phyloP scores from a whole-genome alignment of 2,329 filamentous ascomycete species.

The Blumeriella jaapii region DNA sequence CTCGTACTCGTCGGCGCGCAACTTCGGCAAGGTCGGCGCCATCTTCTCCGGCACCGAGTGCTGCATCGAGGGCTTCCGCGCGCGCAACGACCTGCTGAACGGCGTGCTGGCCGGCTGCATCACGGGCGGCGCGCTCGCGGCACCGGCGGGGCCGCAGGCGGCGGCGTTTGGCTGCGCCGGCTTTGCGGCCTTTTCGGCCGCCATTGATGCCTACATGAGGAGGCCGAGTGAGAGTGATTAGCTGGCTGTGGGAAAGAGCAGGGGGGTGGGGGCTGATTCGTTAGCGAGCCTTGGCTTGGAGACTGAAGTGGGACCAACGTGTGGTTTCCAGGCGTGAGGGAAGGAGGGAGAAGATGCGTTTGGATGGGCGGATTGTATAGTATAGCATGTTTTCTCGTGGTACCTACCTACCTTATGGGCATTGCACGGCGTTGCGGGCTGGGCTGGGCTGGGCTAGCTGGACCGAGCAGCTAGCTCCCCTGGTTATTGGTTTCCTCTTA shows the following conservation, averaged over 20 bases:
- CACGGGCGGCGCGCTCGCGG: slow-evolving; percentile 79
- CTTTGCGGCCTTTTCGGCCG: slow-evolving; percentile 85
- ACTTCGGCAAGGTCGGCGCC: slow-evolving; percentile 87
- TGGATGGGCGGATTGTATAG: too few relatives aligned
- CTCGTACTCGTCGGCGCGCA: slow-evolving; percentile 76
- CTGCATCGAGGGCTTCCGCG: slow-evolving; percentile 82
- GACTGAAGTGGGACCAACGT: too few relatives aligned
- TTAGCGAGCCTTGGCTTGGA: too few relatives aligned
- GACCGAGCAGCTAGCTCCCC: too few relatives aligned
- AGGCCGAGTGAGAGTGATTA: slow-evolving; percentile 52
- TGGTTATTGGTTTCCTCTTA: too few relatives aligned
- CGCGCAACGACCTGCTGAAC: slow-evolving; percentile 89
- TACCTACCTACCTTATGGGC: too few relatives aligned
- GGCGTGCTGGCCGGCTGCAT: slow-evolving; percentile 80
- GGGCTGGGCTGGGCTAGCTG: too few relatives aligned
- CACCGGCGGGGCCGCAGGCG: slow-evolving; percentile 80
- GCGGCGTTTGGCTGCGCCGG: slow-evolving; percentile 79
- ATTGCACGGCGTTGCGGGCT: too few relatives aligned
- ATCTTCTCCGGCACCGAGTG: slow-evolving; percentile 91
- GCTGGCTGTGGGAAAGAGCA: slow-evolving; percentile 1
- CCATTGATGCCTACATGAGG: slow-evolving; percentile 86
- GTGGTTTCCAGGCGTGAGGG: too few relatives aligned
- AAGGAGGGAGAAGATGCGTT: too few relatives aligned
- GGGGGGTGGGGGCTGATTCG: too few relatives aligned
- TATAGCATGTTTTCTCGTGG: too few relatives aligned